Percentiles rank a stretch among this genome's conserved stretches.
These are phyloP conservation scores for Podaxis pistillaris DNA, from an alignment of 768 basidiomycete genomes.

Conservation along the genomic window DNA sequence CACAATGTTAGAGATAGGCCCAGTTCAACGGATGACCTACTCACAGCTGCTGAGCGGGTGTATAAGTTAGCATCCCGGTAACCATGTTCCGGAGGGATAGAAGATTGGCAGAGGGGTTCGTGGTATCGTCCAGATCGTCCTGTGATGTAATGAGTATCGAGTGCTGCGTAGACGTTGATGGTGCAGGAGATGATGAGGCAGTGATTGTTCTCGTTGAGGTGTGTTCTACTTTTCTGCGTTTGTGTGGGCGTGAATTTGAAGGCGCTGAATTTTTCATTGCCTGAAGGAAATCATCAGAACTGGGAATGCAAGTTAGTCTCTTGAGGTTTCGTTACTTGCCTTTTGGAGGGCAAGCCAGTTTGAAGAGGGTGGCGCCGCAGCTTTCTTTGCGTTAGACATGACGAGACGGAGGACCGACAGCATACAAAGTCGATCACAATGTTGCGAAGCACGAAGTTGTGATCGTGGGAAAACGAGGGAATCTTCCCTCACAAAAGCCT, in stretches of 20 bases:
- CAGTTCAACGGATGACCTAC: slow-evolving; percentile 20
- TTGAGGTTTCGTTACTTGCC: slow-evolving; percentile 29
- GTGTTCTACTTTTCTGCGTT: slow-evolving; percentile 16
- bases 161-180: neutral
- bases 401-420: neutral
- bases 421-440: neutral
- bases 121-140: neutral
- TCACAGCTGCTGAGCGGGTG: slow-evolving; percentile 43
- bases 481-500: neutral
- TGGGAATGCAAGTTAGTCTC: neutral
- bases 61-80: slow-evolving; percentile 41
- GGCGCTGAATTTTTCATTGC: slow-evolving; percentile 14
- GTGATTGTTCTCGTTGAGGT: neutral
- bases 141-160: neutral
- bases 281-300: slow-evolving; percentile 7
- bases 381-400: neutral
- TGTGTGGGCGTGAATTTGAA: slow-evolving; percentile 1
- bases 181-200: neutral
- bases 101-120: slow-evolving; percentile 17
- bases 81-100: slow-evolving; percentile 50
- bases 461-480: slow-evolving; percentile 6
- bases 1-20: neutral
- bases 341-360: slow-evolving; percentile 62
- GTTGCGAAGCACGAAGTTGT: neutral
- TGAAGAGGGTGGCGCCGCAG: slow-evolving; percentile 35